Base-by-base conservation (phyloP, 2,329 filamentous ascomycete species). In the Alternaria sp. region DNA sequence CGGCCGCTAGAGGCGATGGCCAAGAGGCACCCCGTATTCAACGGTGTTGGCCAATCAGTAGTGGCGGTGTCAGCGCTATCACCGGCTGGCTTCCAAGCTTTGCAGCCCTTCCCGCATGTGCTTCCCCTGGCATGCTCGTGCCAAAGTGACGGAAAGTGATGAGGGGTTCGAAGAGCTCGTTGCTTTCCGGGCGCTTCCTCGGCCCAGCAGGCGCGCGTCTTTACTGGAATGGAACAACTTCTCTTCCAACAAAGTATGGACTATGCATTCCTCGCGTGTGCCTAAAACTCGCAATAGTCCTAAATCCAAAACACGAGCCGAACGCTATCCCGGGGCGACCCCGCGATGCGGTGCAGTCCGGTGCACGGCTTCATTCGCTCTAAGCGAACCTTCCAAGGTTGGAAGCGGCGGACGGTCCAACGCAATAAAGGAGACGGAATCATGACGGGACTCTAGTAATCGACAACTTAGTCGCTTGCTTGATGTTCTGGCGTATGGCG, bases 21-120 rank as follows among this genome's bases (percentile, higher is more conserved):
- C 59, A 69, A 66, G 55, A 44, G 55, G 57, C 50, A 51, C 47
- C 54, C 58, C 58, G 62, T 63, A 51, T 54, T 46, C 52, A 65
- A 63, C 60, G 40, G 56, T 36, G 59, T 45, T 46, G 36, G 15
- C 59, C 62, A 67, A 62, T 62, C 44, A 51, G 36, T 32, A 19
- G 21, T 54, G 49, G 32, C 44, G 45, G 36, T 32, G 15, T 12
- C 54, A 49, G 26, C 49, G 52, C 43, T 50, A 50, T 44, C 15
- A 45, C 17, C 36, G 28, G 47, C 50, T 51, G 54, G 51, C 43
- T 61, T 61, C 46, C 52, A 51, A 43, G 58, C 50, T 59, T 44
- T 57, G 51, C 54, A 56, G 46, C 59, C 54, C 30, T 59, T 49
- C 53, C 55, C 59, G 53, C 59, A 25, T 57, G 52, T 30, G 40